These are phyloP conservation scores for Senna tora DNA, from an alignment of 306 rosid species.

Conservation along the genomic window DNA sequence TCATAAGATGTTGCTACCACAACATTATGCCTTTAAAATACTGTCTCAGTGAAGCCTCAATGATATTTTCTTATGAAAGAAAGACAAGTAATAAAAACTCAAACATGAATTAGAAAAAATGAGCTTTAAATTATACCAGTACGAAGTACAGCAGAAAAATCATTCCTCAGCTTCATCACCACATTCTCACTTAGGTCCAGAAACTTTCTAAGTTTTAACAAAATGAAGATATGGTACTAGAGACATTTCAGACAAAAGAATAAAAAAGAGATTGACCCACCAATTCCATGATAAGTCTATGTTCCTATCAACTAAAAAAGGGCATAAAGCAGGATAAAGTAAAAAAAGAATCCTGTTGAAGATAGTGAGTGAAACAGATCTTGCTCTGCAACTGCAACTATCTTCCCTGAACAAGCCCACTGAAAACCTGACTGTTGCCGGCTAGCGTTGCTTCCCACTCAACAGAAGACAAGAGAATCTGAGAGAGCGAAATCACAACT, in stretches of 20 bases:
- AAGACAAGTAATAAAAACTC: constrained; percentile 23
- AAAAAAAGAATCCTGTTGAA: constrained; percentile 37
- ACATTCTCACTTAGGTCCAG: constrained; percentile 35
- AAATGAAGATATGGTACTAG: background rate
- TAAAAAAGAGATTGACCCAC: constrained; percentile 31
- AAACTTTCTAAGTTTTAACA: constrained; percentile 38
- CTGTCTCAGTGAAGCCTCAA: too few species aligned
- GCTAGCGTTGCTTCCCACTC: constrained; percentile 99
- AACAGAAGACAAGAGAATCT: constrained; percentile 80
- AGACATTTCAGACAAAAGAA: constrained; percentile 28
- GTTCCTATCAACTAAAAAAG: constrained; percentile 33
- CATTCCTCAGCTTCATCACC: constrained; percentile 25
- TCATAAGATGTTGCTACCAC: too few species aligned
- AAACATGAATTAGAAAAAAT: constrained; percentile 19
- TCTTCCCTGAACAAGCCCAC: constrained; percentile 99
- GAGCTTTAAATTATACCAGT: constrained; percentile 13
- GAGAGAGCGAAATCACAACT: constrained; percentile 85
- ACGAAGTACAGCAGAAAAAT: constrained; percentile 27
- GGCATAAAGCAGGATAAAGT: constrained; percentile 29
- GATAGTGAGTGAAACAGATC: constrained; percentile 29
- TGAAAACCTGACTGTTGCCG: constrained; percentile 97
- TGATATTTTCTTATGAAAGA: background rate
- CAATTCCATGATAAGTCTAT: constrained; percentile 7
- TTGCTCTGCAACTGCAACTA: constrained; percentile 42
- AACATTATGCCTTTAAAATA: too few species aligned